Conservation (phyloP, 495 filamentous ascomycete genomes). For the Copromyces sp. region DNA sequence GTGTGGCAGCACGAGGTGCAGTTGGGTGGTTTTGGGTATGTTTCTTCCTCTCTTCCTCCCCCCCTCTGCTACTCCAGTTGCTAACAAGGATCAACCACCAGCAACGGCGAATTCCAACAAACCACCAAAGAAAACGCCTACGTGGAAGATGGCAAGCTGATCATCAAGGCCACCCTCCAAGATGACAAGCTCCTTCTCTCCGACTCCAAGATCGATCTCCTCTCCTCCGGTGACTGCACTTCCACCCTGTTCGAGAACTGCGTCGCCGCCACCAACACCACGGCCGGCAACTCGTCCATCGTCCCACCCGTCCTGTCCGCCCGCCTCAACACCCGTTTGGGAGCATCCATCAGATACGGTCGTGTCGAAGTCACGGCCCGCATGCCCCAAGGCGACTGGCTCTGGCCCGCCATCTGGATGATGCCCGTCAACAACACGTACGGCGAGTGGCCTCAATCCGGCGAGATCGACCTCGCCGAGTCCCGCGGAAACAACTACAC, state of each 20-base stretch:
- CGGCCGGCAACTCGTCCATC: constrained; percentile 59
- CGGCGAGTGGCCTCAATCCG: constrained; percentile 67
- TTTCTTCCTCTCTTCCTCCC: background rate
- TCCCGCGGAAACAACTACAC: constrained; percentile 69
- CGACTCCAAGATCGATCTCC: constrained; percentile 55
- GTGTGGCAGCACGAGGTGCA: constrained; percentile 74
- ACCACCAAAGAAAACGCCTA: constrained; percentile 71
- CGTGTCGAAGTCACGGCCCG: constrained; percentile 71
- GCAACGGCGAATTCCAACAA: constrained; percentile 68
- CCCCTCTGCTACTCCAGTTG: background rate
- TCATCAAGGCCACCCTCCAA: constrained; percentile 70
- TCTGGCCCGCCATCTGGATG: constrained; percentile 93
- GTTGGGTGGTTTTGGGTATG: constrained; percentile 75
- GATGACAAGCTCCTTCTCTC: constrained; percentile 51
- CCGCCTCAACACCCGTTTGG: constrained; percentile 60
- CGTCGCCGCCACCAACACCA: constrained; percentile 50
- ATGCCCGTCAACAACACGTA: constrained; percentile 63
- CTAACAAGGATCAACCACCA: constrained; percentile 22
- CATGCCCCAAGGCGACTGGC: constrained; percentile 69
- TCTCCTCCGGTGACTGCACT: constrained; percentile 54
- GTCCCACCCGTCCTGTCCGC: constrained; percentile 72
- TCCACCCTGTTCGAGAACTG: constrained; percentile 46
- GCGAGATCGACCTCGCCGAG: constrained; percentile 82
- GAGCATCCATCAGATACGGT: constrained; percentile 67
- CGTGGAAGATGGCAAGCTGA: constrained; percentile 54